Conservation (phyloP, 768 basidiomycete species). For the Cyclocybe aegerita region DNA sequence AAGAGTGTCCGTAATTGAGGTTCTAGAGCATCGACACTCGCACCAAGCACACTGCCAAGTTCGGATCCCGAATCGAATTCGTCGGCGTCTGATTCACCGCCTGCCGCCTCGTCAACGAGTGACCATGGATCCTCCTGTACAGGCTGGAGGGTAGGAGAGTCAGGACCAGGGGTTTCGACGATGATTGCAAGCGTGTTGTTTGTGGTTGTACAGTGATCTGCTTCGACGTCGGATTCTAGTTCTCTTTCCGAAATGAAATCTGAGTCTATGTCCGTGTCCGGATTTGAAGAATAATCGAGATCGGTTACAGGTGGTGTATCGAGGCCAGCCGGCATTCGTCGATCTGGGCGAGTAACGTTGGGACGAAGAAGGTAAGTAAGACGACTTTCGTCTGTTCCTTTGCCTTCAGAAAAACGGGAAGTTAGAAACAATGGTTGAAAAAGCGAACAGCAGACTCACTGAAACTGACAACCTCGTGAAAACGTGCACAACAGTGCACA, state of each 20-base stretch:
- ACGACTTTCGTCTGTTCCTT: conserved; percentile 56
- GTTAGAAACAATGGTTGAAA: not conserved
- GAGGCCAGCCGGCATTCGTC: conserved; percentile 37
- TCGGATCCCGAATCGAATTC: conserved; percentile 26
- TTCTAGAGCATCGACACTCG: conserved; percentile 19
- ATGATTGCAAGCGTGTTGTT: conserved; percentile 25
- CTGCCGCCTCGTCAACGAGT: conserved; percentile 13
- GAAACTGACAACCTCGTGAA: conserved; percentile 78
- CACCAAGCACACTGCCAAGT: conserved; percentile 16
- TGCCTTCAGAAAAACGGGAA: conserved; percentile 37
- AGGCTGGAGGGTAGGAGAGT: conserved; percentile 16
- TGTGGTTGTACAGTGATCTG: conserved; percentile 27
- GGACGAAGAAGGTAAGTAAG: conserved; percentile 82
- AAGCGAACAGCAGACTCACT: conserved; percentile 48
- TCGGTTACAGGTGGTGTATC: conserved; percentile 79
- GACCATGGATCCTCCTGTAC: conserved; percentile 27
- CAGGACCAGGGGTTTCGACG: conserved; percentile 18
- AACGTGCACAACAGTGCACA: conserved; percentile 80
- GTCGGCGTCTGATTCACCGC: conserved; percentile 16
- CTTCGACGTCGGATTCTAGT: conserved; percentile 46
- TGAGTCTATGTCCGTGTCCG: conserved; percentile 47
- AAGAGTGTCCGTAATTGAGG: conserved; percentile 17
- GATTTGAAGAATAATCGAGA: conserved; percentile 51
- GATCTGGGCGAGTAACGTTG: conserved; percentile 64
- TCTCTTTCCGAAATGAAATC: conserved; percentile 53